Conservation (phyloP, 2,329 filamentous ascomycete species). For the Cercospora janseana region DNA sequence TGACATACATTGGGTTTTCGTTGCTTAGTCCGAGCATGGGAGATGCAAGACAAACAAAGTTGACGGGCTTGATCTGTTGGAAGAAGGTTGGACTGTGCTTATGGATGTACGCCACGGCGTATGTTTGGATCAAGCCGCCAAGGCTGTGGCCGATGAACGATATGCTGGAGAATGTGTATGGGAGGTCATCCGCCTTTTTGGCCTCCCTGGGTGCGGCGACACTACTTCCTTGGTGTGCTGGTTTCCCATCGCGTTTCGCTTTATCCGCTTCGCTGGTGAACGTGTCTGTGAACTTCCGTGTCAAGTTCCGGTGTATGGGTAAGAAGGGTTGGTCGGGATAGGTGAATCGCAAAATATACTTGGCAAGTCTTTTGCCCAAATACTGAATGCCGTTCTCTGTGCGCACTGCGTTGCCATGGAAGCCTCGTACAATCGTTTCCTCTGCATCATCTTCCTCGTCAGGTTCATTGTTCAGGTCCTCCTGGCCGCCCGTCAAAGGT, state of each 20-base stretch:
- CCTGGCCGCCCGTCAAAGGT: constrained; percentile 51
- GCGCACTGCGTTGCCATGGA: constrained; percentile 81
- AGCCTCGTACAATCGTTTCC: constrained; percentile 85
- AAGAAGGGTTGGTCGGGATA: constrained; percentile 91
- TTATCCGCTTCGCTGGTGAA: constrained; percentile 48
- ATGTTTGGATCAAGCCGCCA: constrained; percentile 85
- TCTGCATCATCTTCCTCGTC: constrained; percentile 71
- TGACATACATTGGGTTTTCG: constrained; percentile 95
- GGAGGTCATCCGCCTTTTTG: constrained; percentile 50
- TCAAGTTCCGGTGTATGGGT: constrained; percentile 59
- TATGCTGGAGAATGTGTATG: constrained; percentile 88
- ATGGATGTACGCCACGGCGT: constrained; percentile 93
- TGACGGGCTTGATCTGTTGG: constrained; percentile 77
- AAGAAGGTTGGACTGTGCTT: constrained; percentile 94
- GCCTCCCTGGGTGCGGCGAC: constrained; percentile 52
- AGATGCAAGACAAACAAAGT: constrained; percentile 84
- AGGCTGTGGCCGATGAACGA: constrained; percentile 93
- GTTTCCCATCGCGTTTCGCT: constrained; percentile 47
- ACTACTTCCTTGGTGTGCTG: constrained; percentile 60
- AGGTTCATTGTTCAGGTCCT: constrained; percentile 42
- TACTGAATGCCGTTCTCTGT: constrained; percentile 97
- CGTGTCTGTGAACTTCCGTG: constrained; percentile 49
- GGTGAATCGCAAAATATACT: constrained; percentile 83
- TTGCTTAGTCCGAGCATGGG: constrained; percentile 91
- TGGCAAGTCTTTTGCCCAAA: constrained; percentile 87